phyloP scores from a whole-genome alignment of 345 rosid genomes.

The Psidium guajava region DNA sequence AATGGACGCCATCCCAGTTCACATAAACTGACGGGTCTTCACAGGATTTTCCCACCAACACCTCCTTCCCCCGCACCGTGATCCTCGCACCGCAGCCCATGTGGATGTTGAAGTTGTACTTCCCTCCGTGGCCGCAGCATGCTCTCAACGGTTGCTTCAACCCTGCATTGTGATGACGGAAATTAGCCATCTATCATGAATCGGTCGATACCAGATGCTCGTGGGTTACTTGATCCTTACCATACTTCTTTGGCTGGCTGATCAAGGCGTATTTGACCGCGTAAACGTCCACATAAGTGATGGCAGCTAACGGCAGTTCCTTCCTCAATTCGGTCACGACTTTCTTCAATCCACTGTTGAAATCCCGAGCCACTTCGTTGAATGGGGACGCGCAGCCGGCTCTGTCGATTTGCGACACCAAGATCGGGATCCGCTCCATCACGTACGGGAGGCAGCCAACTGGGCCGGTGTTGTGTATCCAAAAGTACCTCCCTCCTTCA shows the following conservation, averaged over 20 bases:
- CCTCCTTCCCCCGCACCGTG: constrained; percentile 29
- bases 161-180: constrained; percentile 17
- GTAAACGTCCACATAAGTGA: constrained; percentile 65
- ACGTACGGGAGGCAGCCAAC: constrained; percentile 60
- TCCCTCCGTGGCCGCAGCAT: constrained; percentile 85
- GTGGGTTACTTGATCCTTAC: constrained; percentile 2
- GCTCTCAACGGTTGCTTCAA: constrained; percentile 45
- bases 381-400: constrained; percentile 56
- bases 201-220: not conserved
- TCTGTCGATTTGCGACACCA: constrained; percentile 33
- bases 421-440: constrained; percentile 37
- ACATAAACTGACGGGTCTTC: constrained; percentile 23
- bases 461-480: constrained; percentile 84
- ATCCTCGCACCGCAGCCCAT: constrained; percentile 43
- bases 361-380: constrained; percentile 49
- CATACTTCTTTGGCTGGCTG: constrained; percentile 28
- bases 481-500: constrained; percentile 72
- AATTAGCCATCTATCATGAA: not conserved
- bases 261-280: constrained; percentile 40
- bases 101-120: constrained; percentile 45
- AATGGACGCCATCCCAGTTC: constrained; percentile 49
- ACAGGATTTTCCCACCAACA: constrained; percentile 43
- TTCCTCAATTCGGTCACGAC: constrained; percentile 32
- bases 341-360: constrained; percentile 39
- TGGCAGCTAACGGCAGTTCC: constrained; percentile 33